These are phyloP conservation scores for Acer yangbiense DNA, from an alignment of 345 rosid species.

Conservation along the genomic window DNA sequence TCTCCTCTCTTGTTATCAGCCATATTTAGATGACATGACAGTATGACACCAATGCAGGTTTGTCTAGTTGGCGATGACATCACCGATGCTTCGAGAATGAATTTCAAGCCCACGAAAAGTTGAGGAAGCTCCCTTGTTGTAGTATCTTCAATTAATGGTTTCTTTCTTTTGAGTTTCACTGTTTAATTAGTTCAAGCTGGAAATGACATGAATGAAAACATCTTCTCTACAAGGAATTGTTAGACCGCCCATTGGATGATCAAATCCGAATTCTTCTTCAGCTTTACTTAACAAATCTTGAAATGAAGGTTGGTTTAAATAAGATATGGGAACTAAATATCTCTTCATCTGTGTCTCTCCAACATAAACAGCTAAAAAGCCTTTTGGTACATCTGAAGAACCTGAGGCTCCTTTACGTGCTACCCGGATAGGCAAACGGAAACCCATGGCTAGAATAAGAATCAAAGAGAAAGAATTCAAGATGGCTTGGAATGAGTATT, in stretches of 20 bases:
- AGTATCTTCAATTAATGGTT: neutral
- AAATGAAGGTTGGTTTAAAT: constrained; percentile 38
- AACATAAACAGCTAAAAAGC: constrained; percentile 41
- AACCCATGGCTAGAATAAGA: constrained; percentile 16
- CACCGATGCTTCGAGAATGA: neutral
- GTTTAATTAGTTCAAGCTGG: neutral
- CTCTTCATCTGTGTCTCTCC: constrained; percentile 38
- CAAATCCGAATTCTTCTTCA: constrained; percentile 47
- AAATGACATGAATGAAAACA: constrained; percentile 29
- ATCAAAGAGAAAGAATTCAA: neutral
- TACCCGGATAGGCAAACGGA: constrained; percentile 14
- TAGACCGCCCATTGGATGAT: constrained; percentile 44
- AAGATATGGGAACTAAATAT: constrained; percentile 36
- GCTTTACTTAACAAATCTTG: constrained; percentile 38
- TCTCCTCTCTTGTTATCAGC: too few relatives aligned
- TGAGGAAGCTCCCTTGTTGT: neutral
- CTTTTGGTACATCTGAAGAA: constrained; percentile 33
- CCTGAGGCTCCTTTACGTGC: neutral
- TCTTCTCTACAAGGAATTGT: constrained; percentile 51
- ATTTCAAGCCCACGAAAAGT: neutral
- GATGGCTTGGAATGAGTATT: neutral
- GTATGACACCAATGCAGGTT: neutral
- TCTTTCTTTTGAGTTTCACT: neutral
- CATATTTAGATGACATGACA: too few relatives aligned
- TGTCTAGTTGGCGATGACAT: neutral